These are phyloP conservation scores for Calonectria pauciramosa DNA, from an alignment of 2,329 filamentous ascomycete genomes.

Conservation along the genomic window DNA sequence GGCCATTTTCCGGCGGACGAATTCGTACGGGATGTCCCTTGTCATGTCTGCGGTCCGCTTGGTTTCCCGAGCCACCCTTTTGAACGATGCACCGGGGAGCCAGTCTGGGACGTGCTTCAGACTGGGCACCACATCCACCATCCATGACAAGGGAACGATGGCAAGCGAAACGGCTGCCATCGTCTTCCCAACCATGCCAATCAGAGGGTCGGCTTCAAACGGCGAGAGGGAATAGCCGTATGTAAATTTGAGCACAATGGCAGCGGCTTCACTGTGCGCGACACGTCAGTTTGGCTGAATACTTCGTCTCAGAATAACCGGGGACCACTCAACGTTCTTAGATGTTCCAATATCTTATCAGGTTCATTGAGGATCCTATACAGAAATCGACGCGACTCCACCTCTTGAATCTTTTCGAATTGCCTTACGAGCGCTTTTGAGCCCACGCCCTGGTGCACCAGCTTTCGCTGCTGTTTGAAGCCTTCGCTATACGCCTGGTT, in stretches of 20 bases:
- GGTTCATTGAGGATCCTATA: not conserved
- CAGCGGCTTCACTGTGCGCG: not conserved
- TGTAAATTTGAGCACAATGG: slow-evolving; percentile 17
- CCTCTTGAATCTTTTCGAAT: not conserved
- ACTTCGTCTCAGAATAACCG: not conserved
- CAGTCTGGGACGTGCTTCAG: not conserved
- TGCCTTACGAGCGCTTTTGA: not conserved
- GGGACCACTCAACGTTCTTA: not conserved
- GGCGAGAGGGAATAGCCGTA: not conserved
- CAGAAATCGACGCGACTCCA: not conserved
- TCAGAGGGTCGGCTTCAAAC: not conserved
- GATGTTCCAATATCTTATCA: not conserved
- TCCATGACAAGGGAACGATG: not conserved
- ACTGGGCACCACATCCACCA: not conserved
- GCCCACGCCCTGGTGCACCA: not conserved
- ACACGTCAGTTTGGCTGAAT: not conserved
- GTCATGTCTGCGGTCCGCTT: not conserved
- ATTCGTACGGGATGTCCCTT: not conserved
- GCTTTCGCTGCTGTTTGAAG: not conserved
- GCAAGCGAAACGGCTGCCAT: not conserved
- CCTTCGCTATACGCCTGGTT: not conserved
- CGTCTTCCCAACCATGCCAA: not conserved
- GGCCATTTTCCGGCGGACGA: not conserved
- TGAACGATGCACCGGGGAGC: not conserved
- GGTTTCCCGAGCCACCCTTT: not conserved